Evolutionary conservation across 495 filamentous ascomycete species (phyloP).

Genomic region (Aspergillus funiculosus): DNA sequence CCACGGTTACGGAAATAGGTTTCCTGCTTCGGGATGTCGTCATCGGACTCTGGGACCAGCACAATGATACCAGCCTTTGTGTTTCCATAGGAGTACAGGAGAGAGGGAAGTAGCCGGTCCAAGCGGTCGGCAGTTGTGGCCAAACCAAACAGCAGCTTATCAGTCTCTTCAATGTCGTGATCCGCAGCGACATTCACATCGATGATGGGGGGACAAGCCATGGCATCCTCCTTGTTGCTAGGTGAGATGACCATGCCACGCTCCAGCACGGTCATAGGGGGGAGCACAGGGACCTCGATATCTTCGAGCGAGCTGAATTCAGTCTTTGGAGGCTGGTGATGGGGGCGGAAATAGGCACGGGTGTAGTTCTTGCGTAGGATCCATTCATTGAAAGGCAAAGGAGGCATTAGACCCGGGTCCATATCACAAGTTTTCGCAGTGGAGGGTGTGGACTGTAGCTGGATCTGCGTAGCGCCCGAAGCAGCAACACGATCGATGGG

Average conservation of each 20-base stretch:
- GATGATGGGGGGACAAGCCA: constrained; percentile 44
- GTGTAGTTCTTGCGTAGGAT: constrained; percentile 47
- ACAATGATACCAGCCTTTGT: constrained; percentile 46
- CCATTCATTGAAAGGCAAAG: constrained; percentile 42
- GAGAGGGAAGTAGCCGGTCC: constrained; percentile 42
- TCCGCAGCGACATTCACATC: constrained; percentile 42
- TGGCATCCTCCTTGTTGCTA: constrained; percentile 28
- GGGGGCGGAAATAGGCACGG: constrained; percentile 43
- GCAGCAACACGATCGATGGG: constrained; percentile 31
- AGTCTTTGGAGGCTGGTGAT: constrained; percentile 32
- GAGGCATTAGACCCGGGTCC: constrained; percentile 34
- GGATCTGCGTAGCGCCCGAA: constrained; percentile 20
- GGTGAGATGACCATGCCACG: constrained; percentile 42
- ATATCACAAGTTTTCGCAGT: constrained; percentile 29
- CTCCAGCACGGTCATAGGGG: constrained; percentile 43
- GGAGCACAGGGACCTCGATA: constrained; percentile 39
- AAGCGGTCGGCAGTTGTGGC: constrained; percentile 48
- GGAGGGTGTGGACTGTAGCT: constrained; percentile 17
- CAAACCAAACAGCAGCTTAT: constrained; percentile 47
- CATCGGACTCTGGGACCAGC: constrained; percentile 43
- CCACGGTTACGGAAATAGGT: constrained; percentile 44
- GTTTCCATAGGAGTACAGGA: constrained; percentile 47
- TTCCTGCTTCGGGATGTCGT: constrained; percentile 41
- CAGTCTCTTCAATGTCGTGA: constrained; percentile 44
- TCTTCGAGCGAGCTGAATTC: constrained; percentile 41